Evolutionary conservation across 2,329 filamentous ascomycete genomes (phyloP).

Genomic region (Fusarium agapanthi): DNA sequence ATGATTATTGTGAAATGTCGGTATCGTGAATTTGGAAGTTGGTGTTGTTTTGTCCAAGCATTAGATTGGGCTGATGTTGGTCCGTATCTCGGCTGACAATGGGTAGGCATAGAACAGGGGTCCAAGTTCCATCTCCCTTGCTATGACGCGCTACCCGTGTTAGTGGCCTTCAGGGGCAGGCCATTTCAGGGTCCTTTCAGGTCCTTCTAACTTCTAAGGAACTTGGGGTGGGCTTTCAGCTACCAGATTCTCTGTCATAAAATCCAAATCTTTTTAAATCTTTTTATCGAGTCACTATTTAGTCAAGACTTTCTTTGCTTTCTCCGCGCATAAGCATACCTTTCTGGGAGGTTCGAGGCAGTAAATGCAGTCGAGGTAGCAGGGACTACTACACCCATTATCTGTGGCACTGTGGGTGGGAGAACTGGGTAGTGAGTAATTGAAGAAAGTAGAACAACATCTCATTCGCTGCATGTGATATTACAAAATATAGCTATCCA

Average conservation of each 20-base stretch:
- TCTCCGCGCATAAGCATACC: background rate
- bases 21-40: constrained; percentile 3
- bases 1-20: constrained; percentile 3
- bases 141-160: constrained; percentile 24
- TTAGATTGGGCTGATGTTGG: constrained; percentile 9
- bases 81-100: constrained; percentile 25
- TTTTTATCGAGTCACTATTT: background rate
- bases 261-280: background rate
- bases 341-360: background rate
- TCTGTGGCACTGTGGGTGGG: background rate
- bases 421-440: background rate
- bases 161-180: constrained; percentile 8
- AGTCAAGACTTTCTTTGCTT: background rate
- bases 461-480: background rate
- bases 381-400: background rate
- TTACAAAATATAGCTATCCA: constrained; percentile 21
- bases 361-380: background rate
- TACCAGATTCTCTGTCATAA: background rate
- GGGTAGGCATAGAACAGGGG: constrained; percentile 15
- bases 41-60: constrained; percentile 22
- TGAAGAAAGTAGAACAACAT: background rate
- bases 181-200: constrained; percentile 8
- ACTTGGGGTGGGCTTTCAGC: background rate
- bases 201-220: background rate
- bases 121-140: constrained; percentile 17